Evolutionary conservation across 805 yeast species (phyloP), one percentile per base, ranked within the genome.

Genomic region (Myxozyma kluyveri): DNA sequence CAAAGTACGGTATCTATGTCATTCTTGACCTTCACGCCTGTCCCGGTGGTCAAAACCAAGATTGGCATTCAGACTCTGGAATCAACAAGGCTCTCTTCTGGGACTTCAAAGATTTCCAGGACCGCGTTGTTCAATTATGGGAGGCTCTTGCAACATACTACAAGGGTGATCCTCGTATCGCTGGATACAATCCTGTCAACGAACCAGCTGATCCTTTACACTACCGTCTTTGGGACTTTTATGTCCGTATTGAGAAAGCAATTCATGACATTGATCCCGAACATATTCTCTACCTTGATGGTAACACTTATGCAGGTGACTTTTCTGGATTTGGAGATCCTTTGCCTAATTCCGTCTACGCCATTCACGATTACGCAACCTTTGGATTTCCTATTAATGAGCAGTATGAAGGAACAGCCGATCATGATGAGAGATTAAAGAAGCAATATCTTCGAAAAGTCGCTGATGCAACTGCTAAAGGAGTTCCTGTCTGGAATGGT

Each of bases 1-100:
- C 79, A 18, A 69, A 69, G 50, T 65, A 77, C 57, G 78, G 76
- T 1, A 73, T 77, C 42, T 77, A 76, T 59, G 72, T 77, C 40
- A 70, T 76, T 48, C 68, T 77, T 46, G 81, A 77, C 55, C 67
- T 77, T 27, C 81, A 77, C 54, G 69, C 80, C n/a, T 69, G 64
- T 19, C 81, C 81, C 17, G 81, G 81, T 46, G 80, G 81, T 24
- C 80, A 77, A 63, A 77, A 75, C 63, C 81, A 76, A 65, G 80
- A 74, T 61, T 77, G 81, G 81, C 81, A 77, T 60, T 61, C 70
- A 21, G 81, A 77, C 63, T 70, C 76, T 1, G 74, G 72, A 2
- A 67, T 75, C 56, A 78, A 76, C 64, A 72, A 72, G 63, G 68
- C 80, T 1, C 48, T 75, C 22, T 76, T 77, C 62, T 77, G 79